Conservation (phyloP, 352 stramenopile genomes). For the Globisporangium abappressorium region DNA sequence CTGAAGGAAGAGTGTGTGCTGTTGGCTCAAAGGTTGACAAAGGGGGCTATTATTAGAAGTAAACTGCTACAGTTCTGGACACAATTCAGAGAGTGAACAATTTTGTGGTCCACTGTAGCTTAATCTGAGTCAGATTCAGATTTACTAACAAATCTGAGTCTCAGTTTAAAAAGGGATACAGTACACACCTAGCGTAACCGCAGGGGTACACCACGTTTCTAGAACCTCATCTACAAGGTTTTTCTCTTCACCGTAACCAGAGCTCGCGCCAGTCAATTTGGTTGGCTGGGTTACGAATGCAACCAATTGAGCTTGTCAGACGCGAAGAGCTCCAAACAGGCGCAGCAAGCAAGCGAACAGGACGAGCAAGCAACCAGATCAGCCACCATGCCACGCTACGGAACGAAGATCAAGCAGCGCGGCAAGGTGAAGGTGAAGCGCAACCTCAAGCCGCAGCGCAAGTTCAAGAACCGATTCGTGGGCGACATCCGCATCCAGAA, state of each 20-base stretch:
- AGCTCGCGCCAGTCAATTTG: conserved; percentile 12
- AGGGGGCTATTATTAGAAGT: conserved; percentile 3
- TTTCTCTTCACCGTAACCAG: neutral
- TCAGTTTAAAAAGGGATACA: too few relatives aligned
- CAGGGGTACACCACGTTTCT: neutral
- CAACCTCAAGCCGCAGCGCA: conserved; percentile 69
- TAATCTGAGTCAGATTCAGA: neutral
- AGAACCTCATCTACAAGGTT: neutral
- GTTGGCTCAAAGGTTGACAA: neutral
- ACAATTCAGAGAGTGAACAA: neutral
- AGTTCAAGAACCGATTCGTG: conserved; percentile 75
- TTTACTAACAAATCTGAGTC: too few relatives aligned
- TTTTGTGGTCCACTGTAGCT: neutral
- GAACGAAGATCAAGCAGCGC: conserved; percentile 63
- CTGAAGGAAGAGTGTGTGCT: neutral
- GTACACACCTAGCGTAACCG: too few relatives aligned
- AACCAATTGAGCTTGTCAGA: neutral
- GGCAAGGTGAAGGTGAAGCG: conserved; percentile 61
- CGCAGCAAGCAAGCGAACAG: conserved; percentile 3
- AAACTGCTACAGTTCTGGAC: neutral
- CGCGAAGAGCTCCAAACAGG: conserved; percentile 4
- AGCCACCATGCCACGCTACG: conserved; percentile 39
- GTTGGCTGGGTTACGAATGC: conserved; percentile 8
- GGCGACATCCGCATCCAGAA: conserved; percentile 66
- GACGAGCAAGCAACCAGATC: neutral